Percentiles rank a stretch among this genome's conserved stretches.
Evolutionary conservation across 352 stramenopile species (phyloP).

Genomic region (Lagenidium giganteum): DNA sequence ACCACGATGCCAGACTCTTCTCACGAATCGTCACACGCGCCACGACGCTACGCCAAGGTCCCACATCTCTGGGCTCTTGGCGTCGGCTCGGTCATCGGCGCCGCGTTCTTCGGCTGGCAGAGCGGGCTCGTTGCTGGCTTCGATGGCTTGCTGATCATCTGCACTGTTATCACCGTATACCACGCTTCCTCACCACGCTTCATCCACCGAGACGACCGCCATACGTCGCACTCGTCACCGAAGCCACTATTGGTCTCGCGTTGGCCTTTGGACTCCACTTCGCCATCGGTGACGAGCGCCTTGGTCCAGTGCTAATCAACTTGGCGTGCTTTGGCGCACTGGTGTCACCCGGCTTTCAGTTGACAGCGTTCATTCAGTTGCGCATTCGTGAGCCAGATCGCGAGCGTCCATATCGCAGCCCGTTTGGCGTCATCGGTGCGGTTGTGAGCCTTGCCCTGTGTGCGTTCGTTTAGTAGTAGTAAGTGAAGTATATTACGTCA

Average conservation of each 20-base stretch:
- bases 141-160: conserved; percentile 8
- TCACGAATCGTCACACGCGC: too few relatives aligned
- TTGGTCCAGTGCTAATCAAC: conserved; percentile 16
- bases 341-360: conserved; percentile 14
- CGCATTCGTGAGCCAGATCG: conserved; percentile 9
- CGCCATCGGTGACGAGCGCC: conserved; percentile 8
- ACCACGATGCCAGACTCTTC: too few relatives aligned
- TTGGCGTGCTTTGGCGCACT: conserved; percentile 10
- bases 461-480: conserved; percentile 1
- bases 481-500: conserved; percentile 1
- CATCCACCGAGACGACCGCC: conserved; percentile 7
- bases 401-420: conserved; percentile 5
- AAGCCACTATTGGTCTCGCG: neutral
- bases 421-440: conserved; percentile 11
- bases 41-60: conserved; percentile 6
- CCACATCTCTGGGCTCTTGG: conserved; percentile 18
- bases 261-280: conserved; percentile 11
- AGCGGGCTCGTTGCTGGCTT: conserved; percentile 7
- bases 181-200: conserved; percentile 3
- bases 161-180: conserved; percentile 8
- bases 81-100: conserved; percentile 12
- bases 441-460: conserved; percentile 6
- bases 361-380: conserved; percentile 10
- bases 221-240: conserved; percentile 5
- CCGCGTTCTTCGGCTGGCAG: conserved; percentile 19